Conservation (phyloP, 192 early-diverging fungal genomes). For the Spinellus fusiger region DNA sequence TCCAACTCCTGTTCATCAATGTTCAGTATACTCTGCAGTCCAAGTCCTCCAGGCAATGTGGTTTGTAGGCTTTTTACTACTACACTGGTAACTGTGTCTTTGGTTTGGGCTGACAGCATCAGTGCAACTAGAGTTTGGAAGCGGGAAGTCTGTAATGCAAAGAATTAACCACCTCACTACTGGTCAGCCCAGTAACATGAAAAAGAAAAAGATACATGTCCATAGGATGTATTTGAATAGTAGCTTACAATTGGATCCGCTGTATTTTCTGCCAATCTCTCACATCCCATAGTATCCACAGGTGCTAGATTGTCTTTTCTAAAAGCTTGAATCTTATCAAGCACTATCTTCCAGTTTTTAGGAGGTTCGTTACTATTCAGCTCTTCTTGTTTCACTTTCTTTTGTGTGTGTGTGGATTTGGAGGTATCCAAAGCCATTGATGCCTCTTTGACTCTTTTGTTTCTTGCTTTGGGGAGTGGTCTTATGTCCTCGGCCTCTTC, state of each 20-base stretch:
- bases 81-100: slow-evolving; percentile 79
- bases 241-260: slow-evolving; percentile 17
- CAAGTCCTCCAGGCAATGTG: slow-evolving; percentile 62
- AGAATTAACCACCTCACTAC: background rate
- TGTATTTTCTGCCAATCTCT: slow-evolving; percentile 49
- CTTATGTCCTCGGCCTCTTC: too few relatives aligned
- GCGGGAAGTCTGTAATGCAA: slow-evolving; percentile 44
- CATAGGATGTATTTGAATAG: background rate
- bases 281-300: slow-evolving; percentile 90
- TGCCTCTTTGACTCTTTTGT: too few relatives aligned
- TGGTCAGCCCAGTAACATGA: background rate
- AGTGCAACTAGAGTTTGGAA: slow-evolving; percentile 83
- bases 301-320: slow-evolving; percentile 61
- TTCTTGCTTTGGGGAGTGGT: too few relatives aligned
- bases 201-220: too few relatives aligned
- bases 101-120: slow-evolving; percentile 91
- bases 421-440: too few relatives aligned
- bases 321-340: slow-evolving; percentile 62
- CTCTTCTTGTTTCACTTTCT: background rate
- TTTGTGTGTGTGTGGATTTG: too few relatives aligned
- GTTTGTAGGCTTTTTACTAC: slow-evolving; percentile 66
- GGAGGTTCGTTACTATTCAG: slow-evolving; percentile 20
- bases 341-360: slow-evolving; percentile 56
- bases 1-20: slow-evolving; percentile 61
- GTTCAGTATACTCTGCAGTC: slow-evolving; percentile 55